Conservation (phyloP, 2,329 filamentous ascomycete genomes). For the Lasiodiplodia citricola region DNA sequence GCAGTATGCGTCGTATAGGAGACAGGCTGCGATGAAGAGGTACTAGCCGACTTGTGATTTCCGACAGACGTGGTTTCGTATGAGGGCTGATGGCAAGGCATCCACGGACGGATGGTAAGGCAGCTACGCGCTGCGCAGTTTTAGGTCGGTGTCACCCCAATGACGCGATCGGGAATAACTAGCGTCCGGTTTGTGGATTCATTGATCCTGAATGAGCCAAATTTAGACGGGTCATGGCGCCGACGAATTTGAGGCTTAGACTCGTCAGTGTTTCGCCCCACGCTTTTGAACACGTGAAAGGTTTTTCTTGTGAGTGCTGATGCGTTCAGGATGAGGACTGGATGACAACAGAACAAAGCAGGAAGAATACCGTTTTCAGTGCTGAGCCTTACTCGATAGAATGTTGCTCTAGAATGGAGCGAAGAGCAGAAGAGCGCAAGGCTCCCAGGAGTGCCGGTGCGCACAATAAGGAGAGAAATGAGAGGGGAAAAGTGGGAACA, state of each 20-base stretch:
- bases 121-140: not conserved
- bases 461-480: not conserved
- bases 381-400: too few species aligned
- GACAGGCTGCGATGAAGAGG: not conserved
- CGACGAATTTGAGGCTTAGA: not conserved
- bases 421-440: not conserved
- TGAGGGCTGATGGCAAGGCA: not conserved
- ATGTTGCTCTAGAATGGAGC: too few species aligned
- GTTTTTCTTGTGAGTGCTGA: not conserved
- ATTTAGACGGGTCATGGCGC: not conserved
- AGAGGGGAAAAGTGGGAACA: conserved; percentile 15
- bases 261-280: not conserved
- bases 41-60: not conserved
- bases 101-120: not conserved
- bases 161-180: not conserved
- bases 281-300: not conserved
- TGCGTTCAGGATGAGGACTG: not conserved
- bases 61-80: not conserved
- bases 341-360: not conserved
- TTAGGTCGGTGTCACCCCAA: not conserved
- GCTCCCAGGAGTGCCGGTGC: not conserved
- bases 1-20: not conserved
- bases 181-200: not conserved
- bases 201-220: not conserved
- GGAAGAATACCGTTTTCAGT: too few species aligned